A percentile compares a stretch with the other conserved stretches of the same genome.
phyloP scores from a whole-genome alignment of 768 basidiomycete genomes.

The Chalciporus piperatus region DNA sequence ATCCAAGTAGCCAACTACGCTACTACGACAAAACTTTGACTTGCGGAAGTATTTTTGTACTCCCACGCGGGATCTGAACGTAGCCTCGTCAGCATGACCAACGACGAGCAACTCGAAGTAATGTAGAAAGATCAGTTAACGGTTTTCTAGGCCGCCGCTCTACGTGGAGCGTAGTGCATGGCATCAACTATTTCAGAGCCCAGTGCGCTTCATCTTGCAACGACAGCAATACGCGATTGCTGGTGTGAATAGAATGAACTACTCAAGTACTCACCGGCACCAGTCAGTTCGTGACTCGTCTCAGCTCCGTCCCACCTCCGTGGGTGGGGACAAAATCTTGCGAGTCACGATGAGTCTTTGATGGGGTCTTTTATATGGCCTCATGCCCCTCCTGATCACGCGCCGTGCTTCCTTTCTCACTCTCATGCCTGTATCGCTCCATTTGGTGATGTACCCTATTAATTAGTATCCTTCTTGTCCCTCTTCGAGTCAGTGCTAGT shows the following conservation, averaged over 20 bases:
- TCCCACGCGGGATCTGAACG: conserved; percentile 3
- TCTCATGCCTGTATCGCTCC: not conserved
- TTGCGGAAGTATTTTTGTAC: not conserved
- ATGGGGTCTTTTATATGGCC: not conserved
- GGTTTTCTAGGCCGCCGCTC: conserved; percentile 67
- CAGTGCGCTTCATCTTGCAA: conserved; percentile 56
- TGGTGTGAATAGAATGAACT: not conserved
- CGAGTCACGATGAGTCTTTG: not conserved
- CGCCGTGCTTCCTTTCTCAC: not conserved
- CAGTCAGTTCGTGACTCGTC: not conserved
- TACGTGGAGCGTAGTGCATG: conserved; percentile 47
- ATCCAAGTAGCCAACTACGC: not conserved
- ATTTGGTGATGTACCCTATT: conserved; percentile 13
- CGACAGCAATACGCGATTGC: not conserved
- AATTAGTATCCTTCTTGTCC: not conserved
- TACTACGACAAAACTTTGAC: not conserved
- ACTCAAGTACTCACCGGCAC: not conserved
- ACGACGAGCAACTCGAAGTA: not conserved
- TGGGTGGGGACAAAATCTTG: not conserved
- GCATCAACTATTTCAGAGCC: conserved; percentile 55
- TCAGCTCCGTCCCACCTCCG: not conserved
- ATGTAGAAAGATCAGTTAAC: conserved; percentile 45
- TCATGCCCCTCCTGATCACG: not conserved
- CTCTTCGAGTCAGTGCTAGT: conserved; percentile 12
- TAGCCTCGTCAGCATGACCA: conserved; percentile 7